phyloP scores from a whole-genome alignment of 1,139 yeast species.

The Blastobotrys buckinghamii region DNA sequence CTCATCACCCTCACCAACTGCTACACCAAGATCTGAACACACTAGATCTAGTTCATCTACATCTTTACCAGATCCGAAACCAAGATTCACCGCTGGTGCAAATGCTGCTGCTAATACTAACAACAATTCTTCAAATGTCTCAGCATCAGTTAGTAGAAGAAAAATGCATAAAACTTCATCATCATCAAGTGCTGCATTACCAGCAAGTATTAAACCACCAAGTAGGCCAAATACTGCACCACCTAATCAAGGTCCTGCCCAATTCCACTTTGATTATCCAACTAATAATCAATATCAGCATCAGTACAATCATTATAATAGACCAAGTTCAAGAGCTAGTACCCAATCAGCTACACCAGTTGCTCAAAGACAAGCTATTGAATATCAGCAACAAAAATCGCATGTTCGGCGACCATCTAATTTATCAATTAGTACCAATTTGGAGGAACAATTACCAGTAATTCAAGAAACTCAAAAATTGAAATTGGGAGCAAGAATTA shows the following conservation, averaged over 20 bases:
- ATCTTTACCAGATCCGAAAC: conserved; percentile 9
- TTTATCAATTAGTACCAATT: conserved; percentile 4
- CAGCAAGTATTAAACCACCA: conserved; percentile 1
- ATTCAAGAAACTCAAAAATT: conserved; percentile 4
- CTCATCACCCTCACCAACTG: conserved; percentile 10
- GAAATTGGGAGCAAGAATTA: conserved; percentile 20
- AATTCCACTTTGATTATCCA: not conserved
- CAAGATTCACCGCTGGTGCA: not conserved
- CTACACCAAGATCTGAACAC: conserved; percentile 10
- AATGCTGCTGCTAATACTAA: not conserved
- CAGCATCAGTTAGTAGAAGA: not conserved
- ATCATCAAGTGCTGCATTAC: not conserved
- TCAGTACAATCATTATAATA: not conserved
- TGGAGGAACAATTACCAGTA: not conserved
- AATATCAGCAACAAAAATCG: conserved; percentile 4
- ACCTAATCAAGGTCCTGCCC: not conserved
- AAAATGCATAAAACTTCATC: not conserved
- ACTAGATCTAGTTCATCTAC: conserved; percentile 18
- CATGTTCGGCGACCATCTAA: conserved; percentile 6
- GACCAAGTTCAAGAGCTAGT: conserved; percentile 1
- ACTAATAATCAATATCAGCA: not conserved
- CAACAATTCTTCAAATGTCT: not conserved
- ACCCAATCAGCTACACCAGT: not conserved
- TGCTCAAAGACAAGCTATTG: conserved; percentile 4
- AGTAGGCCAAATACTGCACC: conserved; percentile 7